These are phyloP conservation scores for Closterium sp. DNA, from an alignment of 139 green algal species.

Conservation along the genomic window DNA sequence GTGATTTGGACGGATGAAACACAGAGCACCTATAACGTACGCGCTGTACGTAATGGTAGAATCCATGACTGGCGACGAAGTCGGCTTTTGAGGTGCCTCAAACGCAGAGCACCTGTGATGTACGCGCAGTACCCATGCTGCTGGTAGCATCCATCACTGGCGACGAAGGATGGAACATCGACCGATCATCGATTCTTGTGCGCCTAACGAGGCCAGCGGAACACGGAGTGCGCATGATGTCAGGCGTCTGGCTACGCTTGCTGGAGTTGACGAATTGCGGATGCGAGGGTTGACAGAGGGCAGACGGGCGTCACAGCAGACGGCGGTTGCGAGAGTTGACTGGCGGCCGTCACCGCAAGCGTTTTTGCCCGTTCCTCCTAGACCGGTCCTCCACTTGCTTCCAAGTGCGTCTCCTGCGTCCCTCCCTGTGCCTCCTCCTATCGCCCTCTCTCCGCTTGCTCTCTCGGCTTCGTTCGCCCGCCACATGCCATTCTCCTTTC, in stretches of 20 bases:
- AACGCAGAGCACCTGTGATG: background rate
- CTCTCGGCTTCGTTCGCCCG: background rate
- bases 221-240: background rate
- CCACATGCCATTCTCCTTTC: background rate
- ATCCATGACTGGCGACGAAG: background rate
- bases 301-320: too few relatives aligned
- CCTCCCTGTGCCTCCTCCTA: background rate
- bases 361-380: too few relatives aligned
- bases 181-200: too few relatives aligned
- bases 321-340: too few relatives aligned
- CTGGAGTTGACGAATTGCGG: too few relatives aligned
- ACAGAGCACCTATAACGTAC: background rate
- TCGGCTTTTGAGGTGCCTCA: too few relatives aligned
- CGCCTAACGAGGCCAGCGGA: background rate
- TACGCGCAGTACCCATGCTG: background rate
- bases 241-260: too few relatives aligned
- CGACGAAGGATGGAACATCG: too few relatives aligned
- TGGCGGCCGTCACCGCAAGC: too few relatives aligned
- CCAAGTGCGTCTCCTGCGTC: too few relatives aligned
- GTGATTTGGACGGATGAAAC: background rate
- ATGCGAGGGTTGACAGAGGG: too few relatives aligned
- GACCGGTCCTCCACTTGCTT: too few relatives aligned
- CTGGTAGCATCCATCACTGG: background rate
- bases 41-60: background rate
- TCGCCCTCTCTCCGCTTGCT: background rate